Evolutionary conservation across 2,329 filamentous ascomycete species (phyloP).

Genomic region (Xylariaceae sp.): DNA sequence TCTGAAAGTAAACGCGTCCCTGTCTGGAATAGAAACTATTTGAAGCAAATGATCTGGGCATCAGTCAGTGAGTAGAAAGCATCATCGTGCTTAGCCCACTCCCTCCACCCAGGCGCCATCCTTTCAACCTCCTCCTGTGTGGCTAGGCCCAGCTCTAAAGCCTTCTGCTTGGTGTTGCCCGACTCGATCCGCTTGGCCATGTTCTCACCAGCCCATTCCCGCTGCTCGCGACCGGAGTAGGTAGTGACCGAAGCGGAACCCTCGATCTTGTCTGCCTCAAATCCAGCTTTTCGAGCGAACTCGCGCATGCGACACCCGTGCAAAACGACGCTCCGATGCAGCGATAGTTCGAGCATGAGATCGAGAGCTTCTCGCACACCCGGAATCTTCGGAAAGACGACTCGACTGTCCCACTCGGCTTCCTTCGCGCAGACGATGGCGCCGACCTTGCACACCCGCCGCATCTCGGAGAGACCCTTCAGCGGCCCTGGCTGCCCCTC

Average conservation of each 20-base stretch:
- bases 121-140: slow-evolving; percentile 8
- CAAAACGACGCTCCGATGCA: slow-evolving; percentile 3
- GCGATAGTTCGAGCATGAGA: slow-evolving; percentile 4
- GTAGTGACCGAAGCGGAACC: slow-evolving; percentile 6
- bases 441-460: slow-evolving; percentile 12
- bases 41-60: slow-evolving; percentile 12
- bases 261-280: slow-evolving; percentile 11
- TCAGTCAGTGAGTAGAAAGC: slow-evolving; percentile 9
- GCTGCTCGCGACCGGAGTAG: slow-evolving; percentile 2
- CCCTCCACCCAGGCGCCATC: slow-evolving; percentile 7
- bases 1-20: no score
- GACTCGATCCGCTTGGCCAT: slow-evolving; percentile 8
- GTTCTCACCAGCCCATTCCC: slow-evolving; percentile 7
- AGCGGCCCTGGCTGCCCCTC: slow-evolving; percentile 8
- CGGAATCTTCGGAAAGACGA: slow-evolving; percentile 6
- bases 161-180: neutral
- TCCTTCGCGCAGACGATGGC: slow-evolving; percentile 14
- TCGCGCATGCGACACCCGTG: slow-evolving; percentile 8
- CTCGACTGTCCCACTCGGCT: slow-evolving; percentile 6
- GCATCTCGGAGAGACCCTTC: slow-evolving; percentile 12
- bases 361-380: slow-evolving; percentile 2
- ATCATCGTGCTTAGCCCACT: slow-evolving; percentile 9
- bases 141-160: slow-evolving; percentile 7
- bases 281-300: slow-evolving; percentile 13
- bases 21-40: neutral